Base-by-base conservation (phyloP, 495 filamentous ascomycete genomes). In the Cercophora samala region DNA sequence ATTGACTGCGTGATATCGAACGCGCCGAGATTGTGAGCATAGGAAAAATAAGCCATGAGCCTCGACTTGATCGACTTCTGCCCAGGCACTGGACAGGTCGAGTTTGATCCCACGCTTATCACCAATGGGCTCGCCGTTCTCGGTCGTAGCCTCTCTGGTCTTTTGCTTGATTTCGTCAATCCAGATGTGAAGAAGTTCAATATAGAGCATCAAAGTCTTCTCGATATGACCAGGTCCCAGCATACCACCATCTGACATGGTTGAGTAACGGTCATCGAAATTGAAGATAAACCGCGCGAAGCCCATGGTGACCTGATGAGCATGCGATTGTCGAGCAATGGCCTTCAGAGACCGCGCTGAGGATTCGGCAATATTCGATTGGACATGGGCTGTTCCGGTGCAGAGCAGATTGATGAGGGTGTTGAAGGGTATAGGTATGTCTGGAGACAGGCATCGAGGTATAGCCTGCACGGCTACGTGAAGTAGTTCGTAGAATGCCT, bases 41-140 rank as follows among this genome's bases (percentile, higher is more conserved):
- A 99, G 78, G 75, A 99, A 98, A 82, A 99, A 98, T n/a, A 99
- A 77, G 0, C 96, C 95, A 75, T 97, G 94, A 19, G 94, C 93
- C 74, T 99, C 95, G 53, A 98, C 90, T 72, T 97, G 94, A 70
- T 99, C 96, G 18, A 98, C 93, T 68, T 97, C 90, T 4, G 91
- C 91, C 78, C 92, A 91, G 17, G 96, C 88, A 63, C 87, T 90
- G 1, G 93, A 95, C 51, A 93, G 78, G 75, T 99, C 95, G 24
- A 98, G 83, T 64, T 94, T 92, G 62, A 93, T 83, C 4, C 84
- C 85, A 17, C 85, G 79, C 66, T 85, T 86, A 18, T 88, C 86
- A 42, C 82, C 80, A 23, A 82, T 83, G 61, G 85, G 82, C 19
- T 92, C 90, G 2, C 81, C 75, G 2, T 79, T 78, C 25, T 93